Base-by-base conservation (phyloP, 2,329 filamentous ascomycete species). In the Talaromyces islandicus region DNA sequence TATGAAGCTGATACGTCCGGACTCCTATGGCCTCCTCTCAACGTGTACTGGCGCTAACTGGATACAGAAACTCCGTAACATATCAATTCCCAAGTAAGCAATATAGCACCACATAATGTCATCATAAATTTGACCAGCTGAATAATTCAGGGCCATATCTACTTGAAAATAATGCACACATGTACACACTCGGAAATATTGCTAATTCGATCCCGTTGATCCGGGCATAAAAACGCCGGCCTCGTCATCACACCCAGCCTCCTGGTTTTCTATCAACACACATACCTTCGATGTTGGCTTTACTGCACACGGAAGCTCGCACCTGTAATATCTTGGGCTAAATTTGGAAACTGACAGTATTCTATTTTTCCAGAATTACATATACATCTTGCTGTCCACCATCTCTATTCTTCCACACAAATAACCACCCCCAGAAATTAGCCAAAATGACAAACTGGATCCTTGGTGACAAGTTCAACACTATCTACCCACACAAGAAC, bases 401-500 rank as follows among this genome's bases (percentile, higher is more conserved):
- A 17, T 4, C 9, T 46, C 11, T 24, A 21, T 27, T 35, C 9
- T 17, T 9, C 25, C 12, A 30, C 6, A 54, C 21, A 54, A 30
- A 4, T 54, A 24, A 54, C 51, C 12, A 54, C 9, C 12, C 51
- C n/a, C n/a, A 29, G 24, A 29, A 25, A 21, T 17, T 19, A 52
- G 21, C 14, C 29, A 61, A 32, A 25, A 62, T 59, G 57, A 57
- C 43, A 12, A 59, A 62, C 63, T 73, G 71, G 71, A 72, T 73
- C 29, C 63, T 81, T 41, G 79, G 78, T 62, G 76, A 80, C 58
- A 77, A 76, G 57, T 79, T 81, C 65, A 69, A 79, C 59, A 74
- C 77, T 32, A 70, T 76, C 52, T 78, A 80, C 52, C 79, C 84
- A 21, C 85, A 88, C 68, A 83, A 87, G 65, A 77, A 80, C 35